Evolutionary conservation across 2,329 filamentous ascomycete species (phyloP).

Genomic region (Cladosporium sp.): DNA sequence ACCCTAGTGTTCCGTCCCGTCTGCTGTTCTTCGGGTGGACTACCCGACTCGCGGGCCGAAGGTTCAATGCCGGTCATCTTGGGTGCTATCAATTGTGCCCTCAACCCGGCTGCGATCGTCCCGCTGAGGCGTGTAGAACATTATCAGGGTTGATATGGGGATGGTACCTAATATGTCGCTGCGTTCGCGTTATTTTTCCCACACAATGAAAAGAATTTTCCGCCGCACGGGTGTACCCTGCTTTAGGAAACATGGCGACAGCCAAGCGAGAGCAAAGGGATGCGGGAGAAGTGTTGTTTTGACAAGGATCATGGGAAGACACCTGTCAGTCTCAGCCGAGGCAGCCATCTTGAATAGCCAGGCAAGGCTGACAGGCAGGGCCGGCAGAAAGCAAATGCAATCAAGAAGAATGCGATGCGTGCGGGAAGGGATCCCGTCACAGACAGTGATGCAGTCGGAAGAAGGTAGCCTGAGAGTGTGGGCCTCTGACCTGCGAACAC

Average conservation of each 20-base stretch:
- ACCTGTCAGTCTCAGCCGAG: background rate
- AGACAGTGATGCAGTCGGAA: too few species aligned
- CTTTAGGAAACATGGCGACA: background rate
- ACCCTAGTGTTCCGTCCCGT: background rate
- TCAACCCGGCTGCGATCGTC: background rate
- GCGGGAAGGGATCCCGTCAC: background rate
- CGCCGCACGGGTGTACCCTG: background rate
- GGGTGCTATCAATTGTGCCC: background rate
- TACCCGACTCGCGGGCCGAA: slow-evolving; percentile 4
- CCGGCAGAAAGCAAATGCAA: slow-evolving; percentile 1
- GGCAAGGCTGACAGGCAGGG: background rate
- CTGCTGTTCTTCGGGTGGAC: slow-evolving; percentile 1
- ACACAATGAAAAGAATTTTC: background rate
- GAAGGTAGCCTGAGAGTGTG: too few species aligned
- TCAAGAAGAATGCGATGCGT: background rate
- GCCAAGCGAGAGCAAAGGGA: background rate
- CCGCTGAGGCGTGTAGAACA: background rate
- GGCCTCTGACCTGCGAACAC: background rate
- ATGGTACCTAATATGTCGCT: background rate
- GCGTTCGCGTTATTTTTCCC: background rate
- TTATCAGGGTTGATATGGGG: background rate
- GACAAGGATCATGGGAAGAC: background rate
- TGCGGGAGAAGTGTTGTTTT: background rate
- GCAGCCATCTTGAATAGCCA: background rate
- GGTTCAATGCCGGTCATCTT: background rate